phyloP scores from a whole-genome alignment of 148 eudicot genomes.

The Rhododendron ferrugineum region DNA sequence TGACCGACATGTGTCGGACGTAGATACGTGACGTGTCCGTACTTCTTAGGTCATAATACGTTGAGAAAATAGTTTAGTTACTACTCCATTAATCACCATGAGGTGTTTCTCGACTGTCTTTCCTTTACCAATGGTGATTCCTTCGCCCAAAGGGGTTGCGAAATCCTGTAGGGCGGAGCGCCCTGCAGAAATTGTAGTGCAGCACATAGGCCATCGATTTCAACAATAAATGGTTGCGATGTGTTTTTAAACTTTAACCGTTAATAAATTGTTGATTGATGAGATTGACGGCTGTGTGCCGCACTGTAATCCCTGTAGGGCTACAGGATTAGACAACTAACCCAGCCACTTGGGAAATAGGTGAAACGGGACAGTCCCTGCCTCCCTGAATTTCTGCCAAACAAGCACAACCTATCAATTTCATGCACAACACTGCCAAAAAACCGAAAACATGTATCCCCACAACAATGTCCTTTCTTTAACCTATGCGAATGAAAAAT shows the following conservation, averaged over 20 bases:
- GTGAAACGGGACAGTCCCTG: neutral
- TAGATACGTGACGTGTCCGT: neutral
- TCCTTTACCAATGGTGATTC: neutral
- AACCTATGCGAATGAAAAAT: neutral
- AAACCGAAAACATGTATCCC: neutral
- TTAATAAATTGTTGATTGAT: too few species aligned
- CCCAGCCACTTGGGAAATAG: neutral
- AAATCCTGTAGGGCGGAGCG: too few species aligned
- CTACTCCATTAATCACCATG: neutral
- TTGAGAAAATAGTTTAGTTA: neutral
- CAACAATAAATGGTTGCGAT: too few species aligned
- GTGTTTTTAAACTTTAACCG: too few species aligned
- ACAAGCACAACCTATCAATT: neutral
- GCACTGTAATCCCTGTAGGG: too few species aligned
- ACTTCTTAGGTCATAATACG: neutral
- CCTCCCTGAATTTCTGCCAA: neutral
- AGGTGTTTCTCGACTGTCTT: neutral
- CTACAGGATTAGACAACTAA: neutral
- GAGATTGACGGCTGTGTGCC: too few species aligned
- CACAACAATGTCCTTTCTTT: neutral
- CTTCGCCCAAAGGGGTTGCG: neutral
- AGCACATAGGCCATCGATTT: too few species aligned
- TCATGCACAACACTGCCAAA: neutral
- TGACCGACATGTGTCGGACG: neutral
- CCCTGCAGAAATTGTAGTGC: too few species aligned